Evolutionary conservation across 345 rosid genomes (phyloP), one percentile per base, ranked within the genome.

Genomic region (Eucalyptus regnans): DNA sequence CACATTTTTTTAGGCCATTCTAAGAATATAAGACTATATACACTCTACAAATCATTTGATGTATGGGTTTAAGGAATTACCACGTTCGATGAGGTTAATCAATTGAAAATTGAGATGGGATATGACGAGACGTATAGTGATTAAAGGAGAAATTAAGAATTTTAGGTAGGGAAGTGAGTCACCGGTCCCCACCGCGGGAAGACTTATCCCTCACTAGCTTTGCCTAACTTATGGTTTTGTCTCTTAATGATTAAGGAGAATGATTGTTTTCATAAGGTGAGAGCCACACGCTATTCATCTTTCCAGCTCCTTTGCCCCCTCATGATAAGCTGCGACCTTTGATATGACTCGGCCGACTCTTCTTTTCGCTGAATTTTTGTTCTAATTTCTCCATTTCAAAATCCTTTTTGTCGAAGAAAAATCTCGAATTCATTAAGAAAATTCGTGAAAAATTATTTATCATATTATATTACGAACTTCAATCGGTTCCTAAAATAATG

Each of bases 91-190:
- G 31, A 62, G 68, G 33, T 64, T n/a, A 64, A 64, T n/a, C 76
- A 33, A 64, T 64, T 64, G 76, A 64, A n/a, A 64, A n/a, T 64
- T n/a, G 18, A 64, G 22, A 64, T 64, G 41, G 76, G 76, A 64
- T 64, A n/a, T 3, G 37, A 20, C 84, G 58, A 52, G 25, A 52
- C 48, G 41, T 11, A 76, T 2, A 52, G 23, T 91, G 89, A 90
- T 89, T 89, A 90, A 91, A 90, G 84, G 50, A 64, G 51, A 68
- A 76, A n/a, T 29, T 44, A n/a, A 23, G 60, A 87, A 87, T 89
- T 87, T 50, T 17, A 27, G 33, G 13, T 41, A 76, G 84, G 48
- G 84, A 76, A 41, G 14, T 41, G 84, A 41, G 43, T 76, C 48
- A 41, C 43, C 48, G 1, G 84, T 76, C 84, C 76, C 84, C 84